Percentiles rank a stretch among this genome's conserved stretches.
These are phyloP conservation scores for Lophiotrema nucula DNA, from an alignment of 495 filamentous ascomycete species.

Conservation along the genomic window DNA sequence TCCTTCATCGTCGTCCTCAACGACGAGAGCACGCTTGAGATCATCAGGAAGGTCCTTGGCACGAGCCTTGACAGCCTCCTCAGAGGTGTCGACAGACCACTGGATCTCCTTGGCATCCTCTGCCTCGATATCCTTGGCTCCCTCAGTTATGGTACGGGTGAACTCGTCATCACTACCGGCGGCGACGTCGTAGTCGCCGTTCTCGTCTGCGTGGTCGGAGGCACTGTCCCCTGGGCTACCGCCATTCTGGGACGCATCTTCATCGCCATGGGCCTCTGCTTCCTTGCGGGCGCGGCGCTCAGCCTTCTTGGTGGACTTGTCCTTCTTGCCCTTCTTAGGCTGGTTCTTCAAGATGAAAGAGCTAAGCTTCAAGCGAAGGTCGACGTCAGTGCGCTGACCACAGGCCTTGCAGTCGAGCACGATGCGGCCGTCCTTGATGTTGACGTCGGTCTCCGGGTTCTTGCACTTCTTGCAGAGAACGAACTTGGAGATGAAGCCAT, in stretches of 20 bases:
- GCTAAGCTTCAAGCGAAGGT: constrained; percentile 91
- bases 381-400: constrained; percentile 85
- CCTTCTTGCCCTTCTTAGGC: constrained; percentile 93
- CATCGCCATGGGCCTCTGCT: constrained; percentile 49
- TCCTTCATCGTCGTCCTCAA: constrained; percentile 80
- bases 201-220: constrained; percentile 71
- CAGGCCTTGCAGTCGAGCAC: constrained; percentile 97
- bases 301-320: constrained; percentile 84
- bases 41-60: constrained; percentile 85
- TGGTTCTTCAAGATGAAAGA: constrained; percentile 96
- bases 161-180: constrained; percentile 90
- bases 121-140: constrained; percentile 70
- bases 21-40: constrained; percentile 81
- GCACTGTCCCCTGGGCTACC: constrained; percentile 70
- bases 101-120: constrained; percentile 74
- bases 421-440: constrained; percentile 89
- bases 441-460: constrained; percentile 96
- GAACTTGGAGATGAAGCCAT: constrained; percentile 96
- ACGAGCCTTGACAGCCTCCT: constrained; percentile 91
- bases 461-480: constrained; percentile 99
- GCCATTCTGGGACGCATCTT: constrained; percentile 54
- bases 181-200: constrained; percentile 67
- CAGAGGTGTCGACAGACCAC: constrained; percentile 94
- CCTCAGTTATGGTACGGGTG: constrained; percentile 82
- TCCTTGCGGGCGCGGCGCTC: constrained; percentile 68